Evolutionary conservation across 768 basidiomycete species (phyloP), one percentile per base, ranked within the genome.

Genomic region (Crepidotus variabilis): DNA sequence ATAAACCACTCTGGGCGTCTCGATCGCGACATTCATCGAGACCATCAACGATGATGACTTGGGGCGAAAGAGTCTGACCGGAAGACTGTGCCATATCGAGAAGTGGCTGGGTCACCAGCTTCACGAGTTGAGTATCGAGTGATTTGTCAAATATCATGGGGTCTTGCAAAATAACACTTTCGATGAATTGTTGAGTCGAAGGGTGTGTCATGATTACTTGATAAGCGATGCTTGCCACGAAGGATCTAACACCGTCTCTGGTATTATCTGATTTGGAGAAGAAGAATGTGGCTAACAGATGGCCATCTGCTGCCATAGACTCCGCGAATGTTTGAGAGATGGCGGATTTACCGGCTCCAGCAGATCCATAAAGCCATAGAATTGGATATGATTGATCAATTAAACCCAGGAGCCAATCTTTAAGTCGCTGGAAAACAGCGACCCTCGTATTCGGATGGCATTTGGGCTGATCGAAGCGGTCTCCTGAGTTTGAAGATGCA

Each of bases 31-130:
- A 66, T 47, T 66, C 65, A 46, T 66, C 58, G 22, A 66, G 50
- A 3, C 63, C 65, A 21, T 66, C 65, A 21, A 66, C 49, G n/a
- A 62, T 55, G 28, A 66, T 58, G 6, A 66, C 32, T 21, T 28
- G 47, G 20, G n/a, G 14, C 14, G 24, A 6, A 49, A 22, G n/a
- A 4, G 24, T 28, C 4, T 21, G 39, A 11, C 39, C 5, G 13
- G 39, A 20, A 43, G 39, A 43, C 3, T 28, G 28, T 28, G 28
- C 43, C 2, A 57, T 16, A 11, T 34, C 20, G 11, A 28, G 35
- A 2, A 63, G 52, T 1, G 60, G 62, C 2, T 46, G 8, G 2
- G 60, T n/a, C 21, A 63, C 46, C 3, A 63, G 50, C 1, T 45
- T 23, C 10, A 28, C 22, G 5, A 61, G 23, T 28, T 63, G 62